Percentiles rank a stretch among this genome's conserved stretches.
These are phyloP conservation scores for Cercis canadensis DNA, from an alignment of 306 rosid species.

Conservation along the genomic window DNA sequence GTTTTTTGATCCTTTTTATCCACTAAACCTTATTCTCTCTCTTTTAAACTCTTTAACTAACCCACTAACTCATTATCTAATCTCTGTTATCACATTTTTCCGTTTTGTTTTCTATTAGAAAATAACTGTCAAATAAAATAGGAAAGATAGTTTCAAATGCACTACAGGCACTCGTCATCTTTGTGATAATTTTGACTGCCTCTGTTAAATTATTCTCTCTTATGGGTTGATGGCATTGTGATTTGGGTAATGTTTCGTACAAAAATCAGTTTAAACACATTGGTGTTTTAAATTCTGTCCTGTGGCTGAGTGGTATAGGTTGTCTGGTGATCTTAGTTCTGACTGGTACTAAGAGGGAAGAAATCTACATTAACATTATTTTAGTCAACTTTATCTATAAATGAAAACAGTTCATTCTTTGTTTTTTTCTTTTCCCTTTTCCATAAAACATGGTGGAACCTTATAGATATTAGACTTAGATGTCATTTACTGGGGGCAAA, in stretches of 20 bases:
- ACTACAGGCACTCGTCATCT: background rate
- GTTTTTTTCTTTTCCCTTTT: background rate
- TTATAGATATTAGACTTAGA: background rate
- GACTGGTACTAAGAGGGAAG: slow-evolving; percentile 9
- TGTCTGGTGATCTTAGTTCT: slow-evolving; percentile 5
- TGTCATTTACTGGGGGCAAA: background rate
- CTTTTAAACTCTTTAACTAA: background rate
- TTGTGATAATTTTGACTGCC: background rate
- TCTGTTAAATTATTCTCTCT: slow-evolving; percentile 3
- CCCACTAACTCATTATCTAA: background rate
- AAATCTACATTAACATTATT: slow-evolving; percentile 10
- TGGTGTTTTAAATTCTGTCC: no score
- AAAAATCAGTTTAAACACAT: no score
- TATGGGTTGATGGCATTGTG: background rate
- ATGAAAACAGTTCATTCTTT: background rate
- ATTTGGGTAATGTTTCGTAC: background rate
- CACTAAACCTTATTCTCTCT: background rate
- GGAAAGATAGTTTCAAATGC: background rate
- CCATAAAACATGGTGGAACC: slow-evolving; percentile 15
- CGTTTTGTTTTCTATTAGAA: background rate
- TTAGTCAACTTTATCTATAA: background rate
- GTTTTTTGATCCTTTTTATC: background rate
- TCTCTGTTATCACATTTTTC: background rate
- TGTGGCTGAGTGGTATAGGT: background rate
- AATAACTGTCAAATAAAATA: background rate